Evolutionary conservation across 2,329 filamentous ascomycete genomes (phyloP), one percentile per base, ranked within the genome.

Genomic region (Aspergillus neotritici): DNA sequence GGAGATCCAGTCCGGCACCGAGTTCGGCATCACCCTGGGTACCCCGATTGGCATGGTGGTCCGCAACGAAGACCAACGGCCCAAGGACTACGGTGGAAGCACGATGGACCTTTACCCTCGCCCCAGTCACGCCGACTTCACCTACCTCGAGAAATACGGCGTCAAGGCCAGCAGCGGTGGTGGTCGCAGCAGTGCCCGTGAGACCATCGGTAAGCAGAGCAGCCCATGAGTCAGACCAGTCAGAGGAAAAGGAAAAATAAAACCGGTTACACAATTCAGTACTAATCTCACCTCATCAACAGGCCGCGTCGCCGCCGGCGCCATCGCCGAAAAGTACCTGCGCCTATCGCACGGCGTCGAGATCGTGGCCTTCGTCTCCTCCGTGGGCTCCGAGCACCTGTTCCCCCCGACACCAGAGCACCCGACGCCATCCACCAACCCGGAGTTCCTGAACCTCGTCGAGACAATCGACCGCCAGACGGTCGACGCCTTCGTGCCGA

Each of bases 121-220:
- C 40, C 93, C 91, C 30, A 88, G 83, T 64, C 93, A 97, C 70
- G 91, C 93, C 47, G 91, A 97, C 70, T 96, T 86, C 80, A 97
- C 93, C 48, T 97, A 97, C 71, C 77, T 95, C 48, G 87, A 95
- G 68, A 97, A 97, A 73, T 98, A 98, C 67, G 91, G 91, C 44
- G 83, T 94, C 56, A 94, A 94, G 74, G 89, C 93, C 31, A 87
- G 82, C 64, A 89, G 83, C 49, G 91, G 93, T 46, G 91, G 93
- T 56, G 91, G 93, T 41, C 79, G 93, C 50, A 90, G 85, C 64
- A 90, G 84, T 64, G 93, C 93, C n/a, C 77, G 91, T 52, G 91
- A 97, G 76, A 97, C 91, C 9, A 95, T 97, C 62, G 88, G 85
- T 79, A 62, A 58, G 58, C 49, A 46, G n/a, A n/a, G n/a, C n/a